Base-by-base conservation (phyloP, 2,329 filamentous ascomycete species). In the Beauveria sp. region DNA sequence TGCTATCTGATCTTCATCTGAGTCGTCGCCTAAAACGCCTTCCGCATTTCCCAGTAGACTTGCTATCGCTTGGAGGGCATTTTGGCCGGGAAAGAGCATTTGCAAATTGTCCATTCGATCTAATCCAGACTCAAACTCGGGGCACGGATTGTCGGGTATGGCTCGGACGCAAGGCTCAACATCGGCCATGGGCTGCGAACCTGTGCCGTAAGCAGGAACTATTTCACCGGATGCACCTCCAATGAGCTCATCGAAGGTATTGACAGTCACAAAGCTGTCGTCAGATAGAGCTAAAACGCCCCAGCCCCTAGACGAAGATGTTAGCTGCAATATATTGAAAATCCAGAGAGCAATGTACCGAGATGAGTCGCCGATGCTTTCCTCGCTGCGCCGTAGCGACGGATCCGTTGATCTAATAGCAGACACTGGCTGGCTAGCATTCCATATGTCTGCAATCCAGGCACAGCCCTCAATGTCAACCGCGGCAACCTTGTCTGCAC, bases 381-480 rank as follows among this genome's bases (percentile, higher is more conserved):
- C 71, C 54, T 72, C 70, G 51, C 71, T 74, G 57, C 64, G 68
- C 51, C 69, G 43, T 60, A 62, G 16, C 20, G 49, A 31, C 54
- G 63, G 3, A 64, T 63, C 6, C 42, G 59, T 20, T n/a, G 67
- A 65, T 8, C 64, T 65, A 18, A 77, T 66, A 34, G 4, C 68
- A 65, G 16, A 74, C 64, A 68, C 66, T 0, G 69, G 67, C 58
- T 69, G 67, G 12, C 53, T 61, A 3, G 69, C 62, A 42, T 73
- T 75, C 82, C 82, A 85, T 16, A 86, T 83, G 49, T 82, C 74
- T 48, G 82, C 73, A 14, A 84, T 63, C 78, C 80, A 85, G 6
- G 77, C 67, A 10, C 65, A 69, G 1, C 80, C 83, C 12, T 70
- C 67, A 45, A 85, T 80, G 50, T 85, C 83, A 26, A 83, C 70